Evolutionary conservation across 192 early-diverging fungal genomes (phyloP).

Genomic region (Linnemannia exigua): DNA sequence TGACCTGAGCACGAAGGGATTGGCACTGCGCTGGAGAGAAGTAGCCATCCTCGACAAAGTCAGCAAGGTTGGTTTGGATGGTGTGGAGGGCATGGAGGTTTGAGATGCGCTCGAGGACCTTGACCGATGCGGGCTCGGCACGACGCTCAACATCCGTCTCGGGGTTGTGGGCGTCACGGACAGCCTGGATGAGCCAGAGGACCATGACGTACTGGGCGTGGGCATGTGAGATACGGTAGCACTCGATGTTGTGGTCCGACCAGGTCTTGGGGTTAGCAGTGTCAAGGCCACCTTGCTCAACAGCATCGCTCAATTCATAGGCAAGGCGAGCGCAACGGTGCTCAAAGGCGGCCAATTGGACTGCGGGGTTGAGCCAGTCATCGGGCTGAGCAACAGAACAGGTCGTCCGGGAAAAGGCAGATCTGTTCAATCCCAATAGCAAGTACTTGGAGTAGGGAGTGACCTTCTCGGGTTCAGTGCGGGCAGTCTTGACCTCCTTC

Average conservation of each 20-base stretch:
- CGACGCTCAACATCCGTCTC: slow-evolving; percentile 16
- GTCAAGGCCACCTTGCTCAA: slow-evolving; percentile 29
- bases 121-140: slow-evolving; percentile 16
- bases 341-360: slow-evolving; percentile 60
- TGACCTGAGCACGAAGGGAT: slow-evolving; percentile 27
- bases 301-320: slow-evolving; percentile 50
- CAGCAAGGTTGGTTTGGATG: slow-evolving; percentile 33
- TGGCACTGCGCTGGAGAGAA: slow-evolving; percentile 22
- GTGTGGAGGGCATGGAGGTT: slow-evolving; percentile 42
- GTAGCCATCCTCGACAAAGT: slow-evolving; percentile 48
- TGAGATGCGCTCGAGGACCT: slow-evolving; percentile 36
- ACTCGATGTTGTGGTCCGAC: slow-evolving; percentile 56
- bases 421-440: slow-evolving; percentile 15
- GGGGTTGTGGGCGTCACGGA: slow-evolving; percentile 26
- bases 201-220: slow-evolving; percentile 64
- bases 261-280: slow-evolving; percentile 37
- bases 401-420: slow-evolving; percentile 11
- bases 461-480: slow-evolving; percentile 23
- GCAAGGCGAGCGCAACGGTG: slow-evolving; percentile 61
- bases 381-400: slow-evolving; percentile 25
- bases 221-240: slow-evolving; percentile 59
- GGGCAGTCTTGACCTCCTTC: slow-evolving; percentile 52
- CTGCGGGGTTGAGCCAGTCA: slow-evolving; percentile 53
- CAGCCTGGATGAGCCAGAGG: slow-evolving; percentile 52
- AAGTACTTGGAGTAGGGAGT: slow-evolving; percentile 31